phyloP scores from a whole-genome alignment of 345 rosid species.

The Salix purpurea region DNA sequence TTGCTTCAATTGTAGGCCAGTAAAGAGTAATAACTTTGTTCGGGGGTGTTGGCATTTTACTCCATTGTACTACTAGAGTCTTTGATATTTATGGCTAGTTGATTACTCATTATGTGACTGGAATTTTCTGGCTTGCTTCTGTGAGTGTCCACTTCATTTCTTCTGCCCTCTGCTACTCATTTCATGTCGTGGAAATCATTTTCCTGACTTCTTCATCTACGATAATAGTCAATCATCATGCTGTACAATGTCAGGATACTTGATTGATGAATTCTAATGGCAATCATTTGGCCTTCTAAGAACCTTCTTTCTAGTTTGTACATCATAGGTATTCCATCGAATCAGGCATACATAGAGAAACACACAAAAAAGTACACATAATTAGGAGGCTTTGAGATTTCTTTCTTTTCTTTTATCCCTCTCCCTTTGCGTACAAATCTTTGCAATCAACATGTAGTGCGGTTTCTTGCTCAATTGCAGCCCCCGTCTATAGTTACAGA shows the following conservation, averaged over 20 bases:
- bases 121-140: no score
- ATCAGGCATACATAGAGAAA: no score
- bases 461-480: constrained; percentile 45
- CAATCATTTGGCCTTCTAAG: no score
- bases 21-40: background rate
- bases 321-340: no score
- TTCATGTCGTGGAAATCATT: background rate
- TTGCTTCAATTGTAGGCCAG: background rate
- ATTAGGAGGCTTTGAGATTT: no score
- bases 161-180: background rate
- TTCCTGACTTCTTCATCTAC: no score
- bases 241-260: background rate
- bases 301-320: no score
- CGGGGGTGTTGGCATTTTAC: background rate
- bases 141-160: no score
- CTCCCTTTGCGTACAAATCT: background rate
- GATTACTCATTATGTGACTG: no score
- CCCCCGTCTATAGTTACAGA: constrained; percentile 90
- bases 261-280: background rate
- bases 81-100: no score
- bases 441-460: background rate
- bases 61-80: background rate
- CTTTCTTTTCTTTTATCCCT: background rate
- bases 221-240: background rate
- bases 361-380: no score